phyloP scores from a whole-genome alignment of 1,284 basidiomycete species.

The Rhodofomes roseus region DNA sequence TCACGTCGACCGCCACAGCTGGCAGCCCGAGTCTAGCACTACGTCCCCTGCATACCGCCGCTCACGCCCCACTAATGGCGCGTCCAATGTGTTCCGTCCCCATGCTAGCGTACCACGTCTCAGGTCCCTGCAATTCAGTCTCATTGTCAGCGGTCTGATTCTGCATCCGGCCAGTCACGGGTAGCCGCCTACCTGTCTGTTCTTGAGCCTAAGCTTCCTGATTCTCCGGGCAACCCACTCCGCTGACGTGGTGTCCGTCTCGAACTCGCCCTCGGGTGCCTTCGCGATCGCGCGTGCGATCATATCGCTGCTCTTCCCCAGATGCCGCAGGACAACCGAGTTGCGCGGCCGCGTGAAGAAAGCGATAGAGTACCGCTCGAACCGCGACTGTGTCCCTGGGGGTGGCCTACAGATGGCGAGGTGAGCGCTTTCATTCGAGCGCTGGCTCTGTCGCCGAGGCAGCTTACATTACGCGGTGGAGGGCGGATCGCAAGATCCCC shows the following conservation, averaged over 20 bases:
- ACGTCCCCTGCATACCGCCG: not conserved
- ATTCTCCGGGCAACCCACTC: slow-evolving; percentile 49
- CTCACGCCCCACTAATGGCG: slow-evolving; percentile 2
- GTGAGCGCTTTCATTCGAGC: slow-evolving; percentile 3
- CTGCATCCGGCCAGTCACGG: not conserved
- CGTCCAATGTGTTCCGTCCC: slow-evolving; percentile 20
- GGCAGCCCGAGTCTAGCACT: not conserved
- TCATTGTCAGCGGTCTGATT: not conserved
- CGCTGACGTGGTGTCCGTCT: slow-evolving; percentile 38
- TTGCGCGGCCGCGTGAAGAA: slow-evolving; percentile 37
- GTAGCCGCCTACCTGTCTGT: slow-evolving; percentile 31
- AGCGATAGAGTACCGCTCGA: slow-evolving; percentile 32
- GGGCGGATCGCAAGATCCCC: slow-evolving; percentile 34
- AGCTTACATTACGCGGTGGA: slow-evolving; percentile 33
- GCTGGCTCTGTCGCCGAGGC: not conserved
- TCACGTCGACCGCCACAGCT: too few relatives aligned
- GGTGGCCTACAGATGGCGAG: slow-evolving; percentile 22
- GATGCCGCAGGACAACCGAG: slow-evolving; percentile 25
- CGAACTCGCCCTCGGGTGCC: slow-evolving; percentile 30
- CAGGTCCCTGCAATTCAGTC: slow-evolving; percentile 16
- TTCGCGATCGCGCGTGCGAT: slow-evolving; percentile 38
- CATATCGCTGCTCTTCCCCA: slow-evolving; percentile 42
- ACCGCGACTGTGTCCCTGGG: slow-evolving; percentile 29
- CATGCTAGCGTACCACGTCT: slow-evolving; percentile 22
- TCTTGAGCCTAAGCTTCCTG: slow-evolving; percentile 42